Evolutionary conservation across 495 filamentous ascomycete genomes (phyloP).

Genomic region (Letharia columbiana): DNA sequence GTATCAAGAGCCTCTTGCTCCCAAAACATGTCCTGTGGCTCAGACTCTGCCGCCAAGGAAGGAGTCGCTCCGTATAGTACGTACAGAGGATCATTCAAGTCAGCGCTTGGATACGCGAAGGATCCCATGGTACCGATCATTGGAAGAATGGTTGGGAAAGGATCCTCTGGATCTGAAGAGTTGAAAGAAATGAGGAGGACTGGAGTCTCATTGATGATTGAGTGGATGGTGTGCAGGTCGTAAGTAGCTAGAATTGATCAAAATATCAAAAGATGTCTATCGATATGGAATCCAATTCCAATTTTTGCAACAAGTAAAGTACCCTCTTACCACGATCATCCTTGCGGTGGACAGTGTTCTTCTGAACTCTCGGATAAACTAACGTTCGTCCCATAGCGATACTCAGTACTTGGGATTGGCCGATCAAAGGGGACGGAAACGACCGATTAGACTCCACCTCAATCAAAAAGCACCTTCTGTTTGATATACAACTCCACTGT

Average conservation of each 20-base stretch:
- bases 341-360: slow-evolving; percentile 66
- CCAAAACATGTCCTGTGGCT: neutral
- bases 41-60: neutral
- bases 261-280: slow-evolving; percentile 1
- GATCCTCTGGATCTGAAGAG: slow-evolving; percentile 44
- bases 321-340: slow-evolving; percentile 51
- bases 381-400: slow-evolving; percentile 43
- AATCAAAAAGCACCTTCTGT: neutral
- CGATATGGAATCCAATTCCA: neutral
- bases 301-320: neutral
- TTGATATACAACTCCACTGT: neutral
- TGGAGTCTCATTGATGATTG: slow-evolving; percentile 65
- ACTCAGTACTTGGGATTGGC: neutral
- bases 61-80: neutral
- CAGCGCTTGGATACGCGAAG: slow-evolving; percentile 53
- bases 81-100: slow-evolving; percentile 50
- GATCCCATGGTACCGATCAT: slow-evolving; percentile 84
- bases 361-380: slow-evolving; percentile 56
- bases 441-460: neutral
- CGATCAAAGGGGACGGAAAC: neutral
- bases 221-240: slow-evolving; percentile 66
- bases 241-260: slow-evolving; percentile 50
- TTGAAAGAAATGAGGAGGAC: slow-evolving; percentile 56
- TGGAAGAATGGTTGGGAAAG: slow-evolving; percentile 70
- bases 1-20: neutral